These are phyloP conservation scores for Fusarium sp. DNA, from an alignment of 2,329 filamentous ascomycete species.

Conservation along the genomic window DNA sequence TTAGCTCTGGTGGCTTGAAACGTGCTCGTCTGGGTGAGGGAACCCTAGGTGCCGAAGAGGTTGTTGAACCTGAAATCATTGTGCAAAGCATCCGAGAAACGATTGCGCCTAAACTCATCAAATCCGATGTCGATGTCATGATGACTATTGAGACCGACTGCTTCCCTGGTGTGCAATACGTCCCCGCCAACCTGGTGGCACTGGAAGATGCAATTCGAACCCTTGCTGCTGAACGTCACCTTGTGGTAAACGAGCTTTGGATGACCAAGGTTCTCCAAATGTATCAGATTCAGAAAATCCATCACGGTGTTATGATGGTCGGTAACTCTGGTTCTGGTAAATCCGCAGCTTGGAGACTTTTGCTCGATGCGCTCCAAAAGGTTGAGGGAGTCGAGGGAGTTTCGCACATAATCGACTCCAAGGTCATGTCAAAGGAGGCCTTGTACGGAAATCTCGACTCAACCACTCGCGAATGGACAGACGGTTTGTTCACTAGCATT, in stretches of 20 bases:
- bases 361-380: conserved; percentile 89
- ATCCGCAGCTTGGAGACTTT: conserved; percentile 91
- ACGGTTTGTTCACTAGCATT: conserved; percentile 97
- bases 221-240: conserved; percentile 84
- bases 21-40: conserved; percentile 77
- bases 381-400: conserved; percentile 94
- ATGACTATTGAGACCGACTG: conserved; percentile 82
- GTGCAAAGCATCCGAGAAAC: conserved; percentile 99
- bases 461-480: conserved; percentile 98
- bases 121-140: conserved; percentile 91
- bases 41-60: conserved; percentile 71
- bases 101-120: conserved; percentile 96
- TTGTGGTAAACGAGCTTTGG: conserved; percentile 94
- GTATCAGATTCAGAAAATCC: conserved; percentile 97
- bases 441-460: conserved; percentile 96
- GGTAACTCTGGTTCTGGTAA: conserved; percentile 98
- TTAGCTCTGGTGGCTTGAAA: conserved; percentile 97
- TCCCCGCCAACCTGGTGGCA: conserved; percentile 85
- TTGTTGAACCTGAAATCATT: conserved; percentile 95
- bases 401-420: conserved; percentile 97
- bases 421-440: conserved; percentile 99
- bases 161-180: conserved; percentile 93
- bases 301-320: conserved; percentile 99
- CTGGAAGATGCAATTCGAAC: conserved; percentile 84
- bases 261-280: conserved; percentile 97